These are phyloP conservation scores for Cubamyces lactineus DNA, from an alignment of 768 basidiomycete genomes.

Conservation along the genomic window DNA sequence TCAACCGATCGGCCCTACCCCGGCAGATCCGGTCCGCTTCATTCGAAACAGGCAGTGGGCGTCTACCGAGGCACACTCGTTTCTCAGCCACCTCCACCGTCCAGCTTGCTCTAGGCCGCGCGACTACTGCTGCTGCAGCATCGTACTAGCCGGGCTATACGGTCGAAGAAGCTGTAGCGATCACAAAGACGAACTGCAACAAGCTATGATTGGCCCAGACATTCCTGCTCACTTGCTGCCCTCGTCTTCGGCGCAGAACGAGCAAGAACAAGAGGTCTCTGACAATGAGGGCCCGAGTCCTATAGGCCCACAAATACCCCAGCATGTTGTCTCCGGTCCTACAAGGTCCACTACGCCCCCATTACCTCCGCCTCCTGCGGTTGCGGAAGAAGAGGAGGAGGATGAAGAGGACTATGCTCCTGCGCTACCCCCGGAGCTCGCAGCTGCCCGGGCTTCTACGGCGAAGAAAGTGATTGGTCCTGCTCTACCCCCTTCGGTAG, in stretches of 20 bases:
- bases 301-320: constrained; percentile 32
- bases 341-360: constrained; percentile 21
- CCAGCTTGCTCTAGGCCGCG: too few relatives aligned
- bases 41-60: not conserved
- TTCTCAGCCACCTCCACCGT: constrained; percentile 2
- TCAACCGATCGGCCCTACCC: not conserved
- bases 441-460: constrained; percentile 42
- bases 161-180: not conserved
- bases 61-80: not conserved
- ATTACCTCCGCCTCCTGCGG: constrained; percentile 5
- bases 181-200: not conserved
- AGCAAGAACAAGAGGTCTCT: constrained; percentile 1
- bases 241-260: not conserved
- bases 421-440: constrained; percentile 72
- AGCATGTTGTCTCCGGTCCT: not conserved
- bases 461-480: constrained; percentile 54
- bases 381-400: constrained; percentile 48
- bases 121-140: too few relatives aligned
- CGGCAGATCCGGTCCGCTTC: not conserved
- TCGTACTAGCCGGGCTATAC: too few relatives aligned
- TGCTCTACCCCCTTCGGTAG: constrained; percentile 46
- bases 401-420: constrained; percentile 76
- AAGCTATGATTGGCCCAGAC: constrained; percentile 33
- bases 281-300: constrained; percentile 23
- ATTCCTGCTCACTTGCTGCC: constrained; percentile 29